Conservation (phyloP, 768 basidiomycete genomes). For the Mycena galericulata region DNA sequence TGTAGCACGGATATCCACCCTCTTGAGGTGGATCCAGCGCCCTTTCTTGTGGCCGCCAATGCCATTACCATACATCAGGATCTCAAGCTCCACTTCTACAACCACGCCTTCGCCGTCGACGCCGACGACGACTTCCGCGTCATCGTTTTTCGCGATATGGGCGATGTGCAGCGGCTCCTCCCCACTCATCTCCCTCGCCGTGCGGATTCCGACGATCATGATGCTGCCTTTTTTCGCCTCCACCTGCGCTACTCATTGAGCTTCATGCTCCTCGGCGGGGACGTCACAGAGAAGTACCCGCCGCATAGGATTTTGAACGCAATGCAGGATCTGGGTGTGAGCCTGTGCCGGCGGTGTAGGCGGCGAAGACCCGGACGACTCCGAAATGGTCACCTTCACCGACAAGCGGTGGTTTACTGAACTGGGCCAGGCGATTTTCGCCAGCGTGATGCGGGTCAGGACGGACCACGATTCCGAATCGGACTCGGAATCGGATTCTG, state of each 20-base stretch:
- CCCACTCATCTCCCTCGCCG: conserved; percentile 14
- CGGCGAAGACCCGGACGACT: too few species aligned
- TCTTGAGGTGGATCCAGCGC: neutral
- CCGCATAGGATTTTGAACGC: neutral
- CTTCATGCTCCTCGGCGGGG: conserved; percentile 26
- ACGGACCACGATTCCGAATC: too few species aligned
- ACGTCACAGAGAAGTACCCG: conserved; percentile 16
- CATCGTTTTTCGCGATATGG: conserved; percentile 17
- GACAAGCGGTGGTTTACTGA: conserved; percentile 21
- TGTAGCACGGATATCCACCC: neutral
- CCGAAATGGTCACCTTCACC: conserved; percentile 1
- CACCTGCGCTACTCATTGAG: conserved; percentile 13
- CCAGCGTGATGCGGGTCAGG: neutral
- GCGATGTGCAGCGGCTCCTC: neutral
- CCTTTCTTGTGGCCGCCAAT: conserved; percentile 19
- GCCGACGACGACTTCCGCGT: conserved; percentile 24
- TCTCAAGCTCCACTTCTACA: conserved; percentile 20
- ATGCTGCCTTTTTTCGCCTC: neutral
- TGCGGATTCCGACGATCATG: neutral
- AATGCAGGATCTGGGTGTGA: conserved; percentile 12
- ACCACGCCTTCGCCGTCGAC: conserved; percentile 19
- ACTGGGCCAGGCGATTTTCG: conserved; percentile 16
- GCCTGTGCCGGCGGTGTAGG: neutral
- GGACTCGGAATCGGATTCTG: too few species aligned
- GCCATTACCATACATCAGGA: neutral